These are phyloP conservation scores for Talaromyces albobiverticillius DNA, from an alignment of 2,329 filamentous ascomycete genomes.

Conservation along the genomic window DNA sequence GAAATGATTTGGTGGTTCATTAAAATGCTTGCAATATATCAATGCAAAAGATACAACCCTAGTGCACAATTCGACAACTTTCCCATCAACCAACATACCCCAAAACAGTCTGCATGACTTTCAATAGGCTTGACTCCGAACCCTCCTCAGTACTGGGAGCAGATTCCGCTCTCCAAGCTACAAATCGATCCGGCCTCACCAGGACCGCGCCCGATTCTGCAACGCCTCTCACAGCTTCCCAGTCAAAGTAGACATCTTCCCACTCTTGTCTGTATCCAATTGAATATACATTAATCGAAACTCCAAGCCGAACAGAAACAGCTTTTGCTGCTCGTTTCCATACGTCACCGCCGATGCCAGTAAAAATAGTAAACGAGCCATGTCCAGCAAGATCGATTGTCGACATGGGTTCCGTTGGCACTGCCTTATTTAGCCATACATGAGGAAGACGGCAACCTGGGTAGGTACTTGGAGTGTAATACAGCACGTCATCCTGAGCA, in stretches of 20 bases:
- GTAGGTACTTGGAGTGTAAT: conserved; percentile 52
- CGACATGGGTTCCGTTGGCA: conserved; percentile 49
- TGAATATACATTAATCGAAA: conserved; percentile 49
- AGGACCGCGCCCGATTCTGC: conserved; percentile 60
- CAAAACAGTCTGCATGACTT: conserved; percentile 1
- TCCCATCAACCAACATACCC: no score
- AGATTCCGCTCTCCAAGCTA: conserved; percentile 49
- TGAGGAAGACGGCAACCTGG: conserved; percentile 62
- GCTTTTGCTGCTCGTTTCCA: conserved; percentile 53
- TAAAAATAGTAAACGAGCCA: conserved; percentile 51
- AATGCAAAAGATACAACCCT: no score
- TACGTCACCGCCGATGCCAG: conserved; percentile 53
- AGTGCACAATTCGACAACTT: no score
- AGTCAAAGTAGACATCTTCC: conserved; percentile 62
- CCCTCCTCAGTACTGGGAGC: background rate
- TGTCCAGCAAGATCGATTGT: conserved; percentile 61
- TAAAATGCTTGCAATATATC: no score
- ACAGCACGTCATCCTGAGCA: conserved; percentile 41
- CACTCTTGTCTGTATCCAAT: conserved; percentile 60
- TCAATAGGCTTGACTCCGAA: background rate
- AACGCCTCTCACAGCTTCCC: conserved; percentile 53
- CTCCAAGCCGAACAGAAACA: conserved; percentile 38
- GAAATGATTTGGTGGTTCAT: no score
- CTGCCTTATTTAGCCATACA: conserved; percentile 57
- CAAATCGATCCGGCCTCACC: conserved; percentile 58